Base-by-base conservation (phyloP, 1,284 basidiomycete species). In the Sutorius eximius region DNA sequence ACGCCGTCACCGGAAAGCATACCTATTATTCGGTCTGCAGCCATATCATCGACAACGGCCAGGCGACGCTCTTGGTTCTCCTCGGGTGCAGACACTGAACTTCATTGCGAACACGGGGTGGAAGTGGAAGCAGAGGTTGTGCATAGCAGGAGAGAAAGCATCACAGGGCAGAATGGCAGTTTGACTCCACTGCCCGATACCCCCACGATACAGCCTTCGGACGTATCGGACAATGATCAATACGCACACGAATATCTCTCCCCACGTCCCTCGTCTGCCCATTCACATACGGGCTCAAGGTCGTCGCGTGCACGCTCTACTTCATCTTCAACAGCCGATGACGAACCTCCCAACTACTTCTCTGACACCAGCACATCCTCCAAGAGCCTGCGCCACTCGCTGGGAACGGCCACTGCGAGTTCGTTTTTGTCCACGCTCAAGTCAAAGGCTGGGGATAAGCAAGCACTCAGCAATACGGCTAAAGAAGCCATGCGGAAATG, bases 401-500 rank as follows among this genome's bases (percentile, higher is more conserved):
- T 72, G 13, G 74, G 66, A 33, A 40, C 68, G 11, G 70, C 76
- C 34, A 72, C 72, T 49, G 69, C 77, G 27, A 73, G 73, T n/a
- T 80, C 80, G 13, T 85, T 89, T 73, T 81, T 91, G 50, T 82
- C 86, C n/a, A 83, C 86, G 15, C 75, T 91, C 51, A 89, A 86
- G 68, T 83, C 90, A 22, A 86, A 86, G 41, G 81, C 87, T 0
- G 81, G 81, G 15, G 92, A 95, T 70, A 94, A 93, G 67, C 86
- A 93, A 68, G 89, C 89, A 2, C 73, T 94, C 22, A 85, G 83
- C 63, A 86, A 86, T 62, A 85, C 85, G 2, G 92, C 92, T 4
- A 89, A 87, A 69, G 93, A 95, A 68, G 81, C 87, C 13, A 86
- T 95, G 77, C 85, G 86, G 52, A 94, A 94, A 69, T 95, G 92